These are phyloP conservation scores for Filobasidium floriforme DNA, from an alignment of 768 basidiomycete genomes.

Conservation along the genomic window DNA sequence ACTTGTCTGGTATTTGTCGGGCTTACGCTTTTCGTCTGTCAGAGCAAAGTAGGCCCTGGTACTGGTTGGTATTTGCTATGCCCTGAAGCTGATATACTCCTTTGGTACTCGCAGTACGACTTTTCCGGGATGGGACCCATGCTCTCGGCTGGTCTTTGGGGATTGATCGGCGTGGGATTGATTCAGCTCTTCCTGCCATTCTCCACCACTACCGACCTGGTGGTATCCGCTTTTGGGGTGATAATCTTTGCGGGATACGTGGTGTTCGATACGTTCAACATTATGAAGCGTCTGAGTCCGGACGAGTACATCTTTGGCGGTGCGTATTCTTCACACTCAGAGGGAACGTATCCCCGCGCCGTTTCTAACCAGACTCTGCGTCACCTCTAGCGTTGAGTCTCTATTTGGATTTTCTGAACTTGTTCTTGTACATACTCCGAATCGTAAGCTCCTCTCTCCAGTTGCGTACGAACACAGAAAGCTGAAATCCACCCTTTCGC, in stretches of 20 bases:
- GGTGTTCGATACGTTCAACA: constrained; percentile 48
- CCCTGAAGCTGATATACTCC: not conserved
- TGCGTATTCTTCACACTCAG: no score
- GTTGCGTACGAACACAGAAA: not conserved
- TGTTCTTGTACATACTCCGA: constrained; percentile 44
- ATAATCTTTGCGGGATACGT: constrained; percentile 78
- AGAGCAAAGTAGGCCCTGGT: constrained; percentile 68
- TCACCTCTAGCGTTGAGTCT: constrained; percentile 58
- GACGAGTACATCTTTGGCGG: constrained; percentile 84
- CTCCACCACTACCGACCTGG: constrained; percentile 67
- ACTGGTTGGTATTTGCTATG: not conserved
- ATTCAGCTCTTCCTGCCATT: constrained; percentile 84
- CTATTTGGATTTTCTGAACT: constrained; percentile 75
- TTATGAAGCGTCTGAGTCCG: constrained; percentile 78
- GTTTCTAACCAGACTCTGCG: no score
- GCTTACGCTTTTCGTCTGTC: constrained; percentile 86
- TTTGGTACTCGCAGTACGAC: constrained; percentile 60
- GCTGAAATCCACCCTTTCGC: not conserved
- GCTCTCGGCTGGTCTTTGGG: constrained; percentile 76
- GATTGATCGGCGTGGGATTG: constrained; percentile 69
- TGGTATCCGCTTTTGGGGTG: constrained; percentile 68
- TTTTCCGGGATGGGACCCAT: constrained; percentile 87
- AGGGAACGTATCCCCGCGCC: no score
- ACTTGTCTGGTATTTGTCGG: constrained; percentile 89
- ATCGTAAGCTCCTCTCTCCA: constrained; percentile 33